Percentiles rank a stretch among this genome's conserved stretches.
These are phyloP conservation scores for Naganishia sp. DNA, from an alignment of 1,284 basidiomycete genomes.

Conservation along the genomic window DNA sequence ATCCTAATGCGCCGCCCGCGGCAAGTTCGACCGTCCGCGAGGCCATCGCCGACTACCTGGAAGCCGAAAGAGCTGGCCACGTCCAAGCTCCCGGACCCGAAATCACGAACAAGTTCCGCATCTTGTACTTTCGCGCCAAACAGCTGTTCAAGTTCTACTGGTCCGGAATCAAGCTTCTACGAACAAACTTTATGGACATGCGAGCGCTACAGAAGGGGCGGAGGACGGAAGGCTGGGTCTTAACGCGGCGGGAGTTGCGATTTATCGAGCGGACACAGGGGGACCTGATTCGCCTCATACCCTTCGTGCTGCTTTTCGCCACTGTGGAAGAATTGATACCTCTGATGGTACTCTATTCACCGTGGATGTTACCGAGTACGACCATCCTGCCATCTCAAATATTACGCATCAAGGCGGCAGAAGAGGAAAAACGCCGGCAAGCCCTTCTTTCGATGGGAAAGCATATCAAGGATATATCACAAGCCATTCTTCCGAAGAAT, in stretches of 20 bases:
- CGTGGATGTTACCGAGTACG: conserved; percentile 79
- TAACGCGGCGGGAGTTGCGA: conserved; percentile 31
- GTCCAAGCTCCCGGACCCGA: conserved; percentile 26
- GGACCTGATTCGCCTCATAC: conserved; percentile 64
- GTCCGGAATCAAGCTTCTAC: conserved; percentile 31
- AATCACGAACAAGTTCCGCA: conserved; percentile 16
- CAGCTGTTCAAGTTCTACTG: conserved; percentile 36
- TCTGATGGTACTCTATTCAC: conserved; percentile 80
- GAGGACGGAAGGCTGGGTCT: conserved; percentile 26
- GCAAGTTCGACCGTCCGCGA: conserved; percentile 29
- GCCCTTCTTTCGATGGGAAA: conserved; percentile 23
- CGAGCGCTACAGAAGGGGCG: conserved; percentile 27
- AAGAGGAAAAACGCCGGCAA: conserved; percentile 59
- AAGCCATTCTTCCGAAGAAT: background rate
- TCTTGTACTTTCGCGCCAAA: conserved; percentile 32
- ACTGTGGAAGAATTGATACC: conserved; percentile 80
- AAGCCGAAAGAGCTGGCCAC: conserved; percentile 29
- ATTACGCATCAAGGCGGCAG: conserved; percentile 66
- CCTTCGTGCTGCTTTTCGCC: conserved; percentile 73
- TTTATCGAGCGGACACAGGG: conserved; percentile 31
- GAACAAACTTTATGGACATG: conserved; percentile 27
- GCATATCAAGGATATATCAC: conserved; percentile 7
- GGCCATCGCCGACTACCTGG: conserved; percentile 33
- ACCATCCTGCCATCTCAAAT: conserved; percentile 81
- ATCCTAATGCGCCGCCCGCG: conserved; percentile 26